Evolutionary conservation across 2,329 filamentous ascomycete genomes (phyloP).

Genomic region (Alternaria dauci): DNA sequence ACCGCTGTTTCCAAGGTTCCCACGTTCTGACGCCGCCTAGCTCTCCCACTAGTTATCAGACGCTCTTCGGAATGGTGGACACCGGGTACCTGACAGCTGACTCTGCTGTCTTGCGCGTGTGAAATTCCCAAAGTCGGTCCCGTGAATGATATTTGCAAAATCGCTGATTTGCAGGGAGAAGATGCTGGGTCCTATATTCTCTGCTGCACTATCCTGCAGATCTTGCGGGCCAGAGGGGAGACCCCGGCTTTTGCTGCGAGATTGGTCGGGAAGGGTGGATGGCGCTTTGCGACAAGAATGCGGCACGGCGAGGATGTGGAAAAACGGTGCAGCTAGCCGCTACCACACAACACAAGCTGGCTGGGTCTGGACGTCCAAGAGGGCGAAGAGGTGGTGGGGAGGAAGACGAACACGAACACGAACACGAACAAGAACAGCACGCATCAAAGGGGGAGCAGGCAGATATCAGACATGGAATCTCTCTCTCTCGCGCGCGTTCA

Average conservation of each 20-base stretch:
- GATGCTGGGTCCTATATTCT: slow-evolving; percentile 2
- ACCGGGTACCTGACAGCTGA: slow-evolving; percentile 26
- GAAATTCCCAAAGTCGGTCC: not conserved
- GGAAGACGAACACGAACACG: not conserved
- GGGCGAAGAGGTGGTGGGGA: not conserved
- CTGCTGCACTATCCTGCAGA: slow-evolving; percentile 19
- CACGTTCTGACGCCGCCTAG: slow-evolving; percentile 26
- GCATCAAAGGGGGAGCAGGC: slow-evolving; percentile 1
- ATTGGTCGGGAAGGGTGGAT: slow-evolving; percentile 22
- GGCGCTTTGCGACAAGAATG: slow-evolving; percentile 16
- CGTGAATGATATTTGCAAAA: slow-evolving; percentile 9
- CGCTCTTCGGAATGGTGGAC: slow-evolving; percentile 16
- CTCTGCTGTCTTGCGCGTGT: slow-evolving; percentile 9
- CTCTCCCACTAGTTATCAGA: slow-evolving; percentile 26
- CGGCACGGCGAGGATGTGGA: slow-evolving; percentile 12
- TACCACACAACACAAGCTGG: slow-evolving; percentile 10
- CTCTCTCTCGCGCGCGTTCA: not conserved
- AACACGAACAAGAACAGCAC: too few relatives aligned
- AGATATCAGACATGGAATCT: slow-evolving; percentile 7
- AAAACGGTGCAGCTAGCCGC: slow-evolving; percentile 16
- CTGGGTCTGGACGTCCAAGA: not conserved
- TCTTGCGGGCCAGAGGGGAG: slow-evolving; percentile 18
- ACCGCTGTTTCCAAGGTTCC: slow-evolving; percentile 26
- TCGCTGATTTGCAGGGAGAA: slow-evolving; percentile 2
- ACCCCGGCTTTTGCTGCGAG: slow-evolving; percentile 21